A percentile compares a stretch with the other conserved stretches of the same genome.
phyloP scores from a whole-genome alignment of 2,329 filamentous ascomycete species.

The Colletotrichum echinochloae region DNA sequence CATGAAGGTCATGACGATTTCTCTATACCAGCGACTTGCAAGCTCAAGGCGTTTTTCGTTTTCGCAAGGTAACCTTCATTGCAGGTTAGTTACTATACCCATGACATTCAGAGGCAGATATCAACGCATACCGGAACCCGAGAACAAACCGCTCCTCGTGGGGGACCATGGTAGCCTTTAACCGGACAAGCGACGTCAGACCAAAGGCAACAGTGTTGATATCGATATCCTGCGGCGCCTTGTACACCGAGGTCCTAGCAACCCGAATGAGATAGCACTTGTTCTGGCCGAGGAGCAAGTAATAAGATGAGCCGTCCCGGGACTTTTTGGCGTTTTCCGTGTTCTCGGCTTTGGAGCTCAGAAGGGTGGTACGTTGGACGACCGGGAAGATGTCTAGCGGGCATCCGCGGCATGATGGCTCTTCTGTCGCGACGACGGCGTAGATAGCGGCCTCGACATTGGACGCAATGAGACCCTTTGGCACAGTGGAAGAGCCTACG shows the following conservation, averaged over 20 bases:
- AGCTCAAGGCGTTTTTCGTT: constrained; percentile 60
- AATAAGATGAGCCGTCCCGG: constrained; percentile 64
- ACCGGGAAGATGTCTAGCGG: constrained; percentile 62
- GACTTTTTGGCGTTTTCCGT: constrained; percentile 59
- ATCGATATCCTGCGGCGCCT: constrained; percentile 59
- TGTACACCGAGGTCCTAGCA: constrained; percentile 57
- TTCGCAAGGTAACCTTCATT: constrained; percentile 26
- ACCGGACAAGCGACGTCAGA: constrained; percentile 63
- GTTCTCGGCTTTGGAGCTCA: constrained; percentile 54
- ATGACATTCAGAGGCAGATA: constrained; percentile 37
- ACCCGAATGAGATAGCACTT: constrained; percentile 66
- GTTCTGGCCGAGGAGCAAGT: constrained; percentile 65
- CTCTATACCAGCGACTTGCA: constrained; percentile 65
- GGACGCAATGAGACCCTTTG: constrained; percentile 55
- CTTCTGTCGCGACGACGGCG: constrained; percentile 59
- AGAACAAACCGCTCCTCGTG: constrained; percentile 69
- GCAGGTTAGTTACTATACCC: constrained; percentile 39
- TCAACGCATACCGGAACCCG: constrained; percentile 61
- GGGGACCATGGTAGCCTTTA: constrained; percentile 62
- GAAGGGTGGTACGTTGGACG: constrained; percentile 59
- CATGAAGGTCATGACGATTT: constrained; percentile 65
- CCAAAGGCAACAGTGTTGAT: constrained; percentile 64
- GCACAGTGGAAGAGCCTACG: constrained; percentile 48
- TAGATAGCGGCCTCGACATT: constrained; percentile 62
- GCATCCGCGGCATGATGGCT: constrained; percentile 52